Evolutionary conservation across 2,329 filamentous ascomycete species (phyloP), one percentile per base, ranked within the genome.

Genomic region (Shiraia bambusicola): DNA sequence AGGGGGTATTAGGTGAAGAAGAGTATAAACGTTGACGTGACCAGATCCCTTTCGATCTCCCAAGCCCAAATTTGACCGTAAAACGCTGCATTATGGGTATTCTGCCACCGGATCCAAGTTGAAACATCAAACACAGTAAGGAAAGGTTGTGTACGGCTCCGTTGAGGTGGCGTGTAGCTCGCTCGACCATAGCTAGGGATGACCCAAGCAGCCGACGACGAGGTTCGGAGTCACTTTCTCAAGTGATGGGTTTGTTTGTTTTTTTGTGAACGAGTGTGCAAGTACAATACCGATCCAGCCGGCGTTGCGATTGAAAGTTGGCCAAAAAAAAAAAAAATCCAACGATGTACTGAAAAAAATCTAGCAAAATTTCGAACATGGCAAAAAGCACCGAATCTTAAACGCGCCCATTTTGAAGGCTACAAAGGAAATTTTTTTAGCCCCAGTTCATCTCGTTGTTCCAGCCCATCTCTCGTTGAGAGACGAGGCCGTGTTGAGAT

Each of bases 141-240:
- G 42, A 51, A 46, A 34, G 45, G 46, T 45, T 47, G 38, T 39
- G n/a, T 35, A 35, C 13, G 47, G 49, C 51, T 56, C 63, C 64
- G 64, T 67, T 45, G 55, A 56, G 64, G 64, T 60, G 64, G 56
- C 56, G 50, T 61, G 62, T 61, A 59, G 61, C 64, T 65, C 63
- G 59, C 43, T 50, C 52, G 19, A 22, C 19, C 19, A 22, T 4
- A 22, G 19, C 19, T 22, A 22, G 19, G 19, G 4, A 22, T 22
- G 19, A 22, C 19, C 19, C 19, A 22, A 22, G 19, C 19, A 4
- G 8, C 19, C 19, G 8, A 8, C 8, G 19, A 40, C 59, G 64
- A 65, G 64, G 63, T 65, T 66, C 64, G 64, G 61, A 56, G 60
- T 65, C 64, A 67, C 64, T 65, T 67, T 65, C 54, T 58, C 61